Evolutionary conservation across 179 eudicot genomes (phyloP).

Genomic region (Monotropa hypopitys): DNA sequence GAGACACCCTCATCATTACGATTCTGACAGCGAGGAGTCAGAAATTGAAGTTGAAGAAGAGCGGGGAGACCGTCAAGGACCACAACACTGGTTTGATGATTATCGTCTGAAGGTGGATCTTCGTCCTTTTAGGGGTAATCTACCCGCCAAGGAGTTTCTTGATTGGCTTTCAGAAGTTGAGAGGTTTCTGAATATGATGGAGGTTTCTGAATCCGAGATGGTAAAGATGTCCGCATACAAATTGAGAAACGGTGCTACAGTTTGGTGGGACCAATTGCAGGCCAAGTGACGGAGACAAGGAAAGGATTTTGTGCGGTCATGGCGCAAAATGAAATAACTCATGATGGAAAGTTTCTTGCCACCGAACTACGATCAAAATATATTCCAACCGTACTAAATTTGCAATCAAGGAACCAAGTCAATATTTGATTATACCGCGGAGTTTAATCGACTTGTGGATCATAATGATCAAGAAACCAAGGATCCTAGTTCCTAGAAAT

Average conservation of each 20-base stretch:
- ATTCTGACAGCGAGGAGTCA: too few relatives aligned
- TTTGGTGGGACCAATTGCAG: conserved; percentile 8
- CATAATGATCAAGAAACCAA: not conserved
- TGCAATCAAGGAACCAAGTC: not conserved
- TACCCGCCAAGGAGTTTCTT: not conserved
- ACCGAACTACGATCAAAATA: not conserved
- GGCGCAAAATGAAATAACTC: conserved; percentile 8
- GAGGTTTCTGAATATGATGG: too few relatives aligned
- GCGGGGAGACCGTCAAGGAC: too few relatives aligned
- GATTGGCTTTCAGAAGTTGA: not conserved
- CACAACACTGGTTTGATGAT: too few relatives aligned
- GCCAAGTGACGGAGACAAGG: too few relatives aligned
- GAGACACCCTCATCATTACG: too few relatives aligned
- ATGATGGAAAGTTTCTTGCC: not conserved
- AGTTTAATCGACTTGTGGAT: not conserved
- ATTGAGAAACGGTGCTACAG: not conserved
- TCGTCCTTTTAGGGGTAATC: not conserved
- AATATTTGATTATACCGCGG: not conserved
- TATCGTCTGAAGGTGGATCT: not conserved
- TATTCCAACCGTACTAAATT: not conserved
- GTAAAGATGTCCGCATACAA: not conserved
- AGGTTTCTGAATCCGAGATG: too few relatives aligned
- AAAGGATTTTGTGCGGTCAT: too few relatives aligned
- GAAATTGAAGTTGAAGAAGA: too few relatives aligned
- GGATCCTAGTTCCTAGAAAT: not conserved